Conservation (phyloP, 1,284 basidiomycete genomes). For the Cerioporus squamosus region DNA sequence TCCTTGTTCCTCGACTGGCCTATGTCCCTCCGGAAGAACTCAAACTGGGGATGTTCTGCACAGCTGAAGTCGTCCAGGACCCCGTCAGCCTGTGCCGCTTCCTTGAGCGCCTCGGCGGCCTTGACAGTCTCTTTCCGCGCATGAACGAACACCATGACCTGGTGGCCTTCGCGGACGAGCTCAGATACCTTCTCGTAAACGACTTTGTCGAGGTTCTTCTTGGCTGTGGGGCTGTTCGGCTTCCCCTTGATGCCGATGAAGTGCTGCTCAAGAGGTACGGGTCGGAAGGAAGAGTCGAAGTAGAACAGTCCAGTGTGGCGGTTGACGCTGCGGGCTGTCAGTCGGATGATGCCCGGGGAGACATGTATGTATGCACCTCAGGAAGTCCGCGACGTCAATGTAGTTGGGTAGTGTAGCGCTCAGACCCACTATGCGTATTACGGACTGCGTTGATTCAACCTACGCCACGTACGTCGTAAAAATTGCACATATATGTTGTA, state of each 20-base stretch:
- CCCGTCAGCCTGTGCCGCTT: constrained; percentile 80
- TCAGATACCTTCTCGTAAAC: constrained; percentile 91
- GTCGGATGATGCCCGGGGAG: neutral
- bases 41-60: constrained; percentile 77
- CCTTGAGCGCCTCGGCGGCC: constrained; percentile 84
- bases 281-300: constrained; percentile 97
- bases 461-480: constrained; percentile 31
- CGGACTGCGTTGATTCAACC: constrained; percentile 96
- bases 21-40: constrained; percentile 80
- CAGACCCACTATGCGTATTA: constrained; percentile 98
- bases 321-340: constrained; percentile 68
- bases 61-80: constrained; percentile 80
- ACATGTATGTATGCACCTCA: constrained; percentile 57
- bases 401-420: constrained; percentile 99
- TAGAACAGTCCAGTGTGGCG: constrained; percentile 94
- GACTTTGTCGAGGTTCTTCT: constrained; percentile 88
- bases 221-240: constrained; percentile 73
- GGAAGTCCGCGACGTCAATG: constrained; percentile 94
- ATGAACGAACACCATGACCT: constrained; percentile 99
- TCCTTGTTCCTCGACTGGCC: constrained; percentile 90
- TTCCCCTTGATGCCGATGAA: constrained; percentile 98
- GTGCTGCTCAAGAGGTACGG: constrained; percentile 97
- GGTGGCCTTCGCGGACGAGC: constrained; percentile 87
- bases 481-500: too few species aligned
- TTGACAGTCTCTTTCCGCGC: constrained; percentile 99